Conservation (phyloP, 1,284 basidiomycete genomes). For the Cryptococcus sp. region DNA sequence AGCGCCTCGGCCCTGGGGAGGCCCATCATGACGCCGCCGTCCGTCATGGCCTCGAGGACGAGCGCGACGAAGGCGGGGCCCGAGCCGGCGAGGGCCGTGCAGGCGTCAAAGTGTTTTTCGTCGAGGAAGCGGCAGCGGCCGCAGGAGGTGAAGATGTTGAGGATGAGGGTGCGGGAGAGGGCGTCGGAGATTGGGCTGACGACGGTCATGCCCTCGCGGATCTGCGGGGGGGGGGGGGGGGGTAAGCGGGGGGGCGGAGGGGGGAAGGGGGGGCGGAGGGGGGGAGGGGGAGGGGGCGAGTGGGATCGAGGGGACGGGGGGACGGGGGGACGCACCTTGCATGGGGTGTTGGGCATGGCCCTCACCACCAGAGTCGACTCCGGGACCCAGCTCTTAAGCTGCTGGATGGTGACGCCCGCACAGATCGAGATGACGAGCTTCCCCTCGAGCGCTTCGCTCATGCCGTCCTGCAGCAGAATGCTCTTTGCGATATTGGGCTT, state of each 20-base stretch:
- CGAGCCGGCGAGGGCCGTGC: slow-evolving; percentile 91
- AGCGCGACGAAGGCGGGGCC: slow-evolving; percentile 97
- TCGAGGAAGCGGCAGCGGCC: slow-evolving; percentile 90
- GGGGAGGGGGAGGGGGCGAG: too few relatives aligned
- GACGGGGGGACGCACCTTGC: slow-evolving; percentile 62
- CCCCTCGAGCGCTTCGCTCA: slow-evolving; percentile 76
- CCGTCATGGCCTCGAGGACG: slow-evolving; percentile 97
- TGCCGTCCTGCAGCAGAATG: slow-evolving; percentile 74
- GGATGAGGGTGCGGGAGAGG: slow-evolving; percentile 67
- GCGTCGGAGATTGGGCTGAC: slow-evolving; percentile 57
- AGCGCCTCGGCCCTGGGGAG: slow-evolving; percentile 88
- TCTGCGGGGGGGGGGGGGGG: slow-evolving; percentile 55
- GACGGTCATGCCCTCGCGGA: slow-evolving; percentile 95
- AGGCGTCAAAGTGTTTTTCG: slow-evolving; percentile 97
- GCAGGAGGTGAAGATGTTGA: slow-evolving; percentile 92
- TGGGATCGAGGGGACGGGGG: not conserved
- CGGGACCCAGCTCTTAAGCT: slow-evolving; percentile 71
- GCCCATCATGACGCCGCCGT: slow-evolving; percentile 99
- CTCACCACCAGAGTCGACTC: slow-evolving; percentile 80
- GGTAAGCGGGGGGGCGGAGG: not conserved
- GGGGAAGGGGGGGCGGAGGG: too few relatives aligned
- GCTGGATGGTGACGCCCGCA: slow-evolving; percentile 85
- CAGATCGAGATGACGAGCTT: slow-evolving; percentile 96
- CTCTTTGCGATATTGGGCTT: slow-evolving; percentile 85
- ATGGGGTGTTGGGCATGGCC: slow-evolving; percentile 98